Evolutionary conservation across 176 grass and related monocot genomes (phyloP), one percentile per base, ranked within the genome.

Genomic region (Saccharum spontaneum): DNA sequence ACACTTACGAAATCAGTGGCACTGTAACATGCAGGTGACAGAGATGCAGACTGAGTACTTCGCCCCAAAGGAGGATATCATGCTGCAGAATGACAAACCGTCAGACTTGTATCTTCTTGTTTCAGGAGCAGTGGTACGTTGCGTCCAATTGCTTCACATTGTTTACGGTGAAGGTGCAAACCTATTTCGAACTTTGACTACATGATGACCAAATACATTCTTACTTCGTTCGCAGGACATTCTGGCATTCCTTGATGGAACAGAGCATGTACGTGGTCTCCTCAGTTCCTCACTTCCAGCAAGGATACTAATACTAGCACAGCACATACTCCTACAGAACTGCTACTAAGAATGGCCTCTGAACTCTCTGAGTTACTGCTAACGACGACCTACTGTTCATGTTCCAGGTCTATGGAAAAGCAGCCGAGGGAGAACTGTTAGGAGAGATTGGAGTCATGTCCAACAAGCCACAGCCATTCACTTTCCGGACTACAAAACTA

Each of bases 1-100:
- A 55, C 52, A 22, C 18, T 54, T 52, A 50, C 4, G 2, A 18
- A 18, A 16, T 18, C 16, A 52, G 4, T 52, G 16, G 0, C 28
- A 1, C 28, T 28, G 28, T 28, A 28, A 28, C 28, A 28, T 57
- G 77, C 61, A 79, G 77, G 61, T 79, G 44, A 50, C 43, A 28
- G 78, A 50, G 63, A 75, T 94, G 91, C 87, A 90, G 70, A 66
- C 87, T 0, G 96, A 98, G 83, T 98, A 94, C 75, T 92, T 92
- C 83, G 80, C 93, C n/a, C 91, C 93, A 31, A 90, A 82, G 86
- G 93, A 95, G 79, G 91, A 98, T 39, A 72, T 98, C 86, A 89
- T 94, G 70, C n/a, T 95, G 43, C 96, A 98, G 86, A 90, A 92
- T 66, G 91, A 95, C 45, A 86, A 86, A 34, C 83, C 91, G 44